A percentile compares a stretch with the other conserved stretches of the same genome.
phyloP scores from a whole-genome alignment of 2,329 filamentous ascomycete genomes.

The Xylariales sp. region DNA sequence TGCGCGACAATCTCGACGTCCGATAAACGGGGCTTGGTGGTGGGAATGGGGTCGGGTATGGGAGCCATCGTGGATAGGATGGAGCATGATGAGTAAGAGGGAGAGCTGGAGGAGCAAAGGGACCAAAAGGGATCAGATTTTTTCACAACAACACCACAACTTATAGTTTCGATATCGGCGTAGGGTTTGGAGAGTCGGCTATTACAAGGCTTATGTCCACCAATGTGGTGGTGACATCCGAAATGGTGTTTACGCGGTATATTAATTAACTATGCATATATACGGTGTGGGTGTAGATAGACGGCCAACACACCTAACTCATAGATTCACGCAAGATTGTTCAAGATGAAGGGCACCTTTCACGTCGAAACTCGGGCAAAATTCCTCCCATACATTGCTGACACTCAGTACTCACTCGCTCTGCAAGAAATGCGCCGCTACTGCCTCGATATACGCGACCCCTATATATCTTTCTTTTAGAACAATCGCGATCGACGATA shows the following conservation, averaged over 20 bases:
- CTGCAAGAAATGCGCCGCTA: neutral
- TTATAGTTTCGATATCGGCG: constrained; percentile 5
- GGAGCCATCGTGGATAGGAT: constrained; percentile 16
- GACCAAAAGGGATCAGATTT: neutral
- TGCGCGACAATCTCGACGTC: neutral
- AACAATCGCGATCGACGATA: too few species aligned
- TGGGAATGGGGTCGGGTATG: constrained; percentile 1
- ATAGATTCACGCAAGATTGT: too few species aligned
- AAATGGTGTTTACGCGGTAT: neutral
- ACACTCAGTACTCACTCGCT: too few species aligned
- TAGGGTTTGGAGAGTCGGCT: constrained; percentile 12
- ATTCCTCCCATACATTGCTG: too few species aligned
- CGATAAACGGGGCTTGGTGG: neutral
- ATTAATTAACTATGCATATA: constrained; percentile 14
- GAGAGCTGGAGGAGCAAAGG: constrained; percentile 2
- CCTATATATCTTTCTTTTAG: too few species aligned
- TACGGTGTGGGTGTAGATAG: neutral
- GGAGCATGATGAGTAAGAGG: neutral
- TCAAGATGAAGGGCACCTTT: too few species aligned
- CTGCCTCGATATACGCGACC: too few species aligned
- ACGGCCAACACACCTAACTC: neutral
- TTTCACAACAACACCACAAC: neutral
- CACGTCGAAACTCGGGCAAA: too few species aligned
- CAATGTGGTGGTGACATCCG: constrained; percentile 2
- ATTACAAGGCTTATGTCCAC: constrained; percentile 29